phyloP scores from a whole-genome alignment of 805 yeast genomes.

The Yamadazyma kitorensis region DNA sequence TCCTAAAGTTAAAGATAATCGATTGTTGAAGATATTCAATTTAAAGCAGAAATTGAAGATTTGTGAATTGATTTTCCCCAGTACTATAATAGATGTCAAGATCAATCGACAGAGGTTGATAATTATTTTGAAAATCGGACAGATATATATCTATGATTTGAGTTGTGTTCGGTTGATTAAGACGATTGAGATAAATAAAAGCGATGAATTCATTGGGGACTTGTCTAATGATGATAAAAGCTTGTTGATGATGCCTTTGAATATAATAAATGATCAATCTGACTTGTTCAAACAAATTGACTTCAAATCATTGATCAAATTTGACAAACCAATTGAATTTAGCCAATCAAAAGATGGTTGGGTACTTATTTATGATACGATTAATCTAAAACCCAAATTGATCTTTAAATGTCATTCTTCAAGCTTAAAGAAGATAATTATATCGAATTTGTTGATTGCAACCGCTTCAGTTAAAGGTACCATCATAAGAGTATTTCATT shows the following conservation, averaged over 20 bases:
- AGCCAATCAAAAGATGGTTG: constrained; percentile 36
- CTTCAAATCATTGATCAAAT: constrained; percentile 8
- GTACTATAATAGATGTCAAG: constrained; percentile 65
- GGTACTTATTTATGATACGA: constrained; percentile 40
- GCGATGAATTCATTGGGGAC: constrained; percentile 28
- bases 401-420: constrained; percentile 42
- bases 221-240: constrained; percentile 35
- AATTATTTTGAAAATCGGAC: constrained; percentile 70
- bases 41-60: constrained; percentile 49
- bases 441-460: constrained; percentile 28
- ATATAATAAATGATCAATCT: constrained; percentile 25
- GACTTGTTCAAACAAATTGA: constrained; percentile 24
- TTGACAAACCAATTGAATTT: constrained; percentile 22
- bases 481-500: constrained; percentile 34
- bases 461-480: constrained; percentile 45
- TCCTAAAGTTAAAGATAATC: constrained; percentile 25
- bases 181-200: constrained; percentile 28
- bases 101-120: constrained; percentile 80
- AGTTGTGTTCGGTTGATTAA: constrained; percentile 78
- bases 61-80: constrained; percentile 87
- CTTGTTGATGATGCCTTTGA: constrained; percentile 34
- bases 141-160: constrained; percentile 84
- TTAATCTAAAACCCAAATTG: constrained; percentile 26
- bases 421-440: constrained; percentile 28
- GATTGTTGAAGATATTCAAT: constrained; percentile 37